A percentile compares a stretch with the other conserved stretches of the same genome.
phyloP scores from a whole-genome alignment of 192 early-diverging fungal species.

The Dissophora ornata region DNA sequence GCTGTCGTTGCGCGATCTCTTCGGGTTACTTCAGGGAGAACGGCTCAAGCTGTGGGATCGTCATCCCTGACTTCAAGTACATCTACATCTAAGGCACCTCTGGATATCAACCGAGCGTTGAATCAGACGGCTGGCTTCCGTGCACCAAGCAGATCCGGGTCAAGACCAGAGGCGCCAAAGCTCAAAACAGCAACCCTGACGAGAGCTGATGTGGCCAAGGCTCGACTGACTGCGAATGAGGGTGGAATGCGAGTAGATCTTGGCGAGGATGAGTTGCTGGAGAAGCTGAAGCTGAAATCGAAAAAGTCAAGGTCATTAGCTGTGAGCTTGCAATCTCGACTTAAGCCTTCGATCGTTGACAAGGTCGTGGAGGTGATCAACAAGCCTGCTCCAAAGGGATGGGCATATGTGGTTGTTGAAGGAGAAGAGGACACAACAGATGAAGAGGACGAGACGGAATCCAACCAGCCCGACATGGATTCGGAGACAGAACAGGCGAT shows the following conservation, averaged over 20 bases:
- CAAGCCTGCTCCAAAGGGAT: slow-evolving; percentile 57
- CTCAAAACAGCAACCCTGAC: slow-evolving; percentile 49
- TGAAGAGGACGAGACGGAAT: slow-evolving; percentile 34
- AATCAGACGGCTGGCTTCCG: slow-evolving; percentile 31
- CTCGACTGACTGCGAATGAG: slow-evolving; percentile 15
- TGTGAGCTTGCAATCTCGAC: slow-evolving; percentile 27
- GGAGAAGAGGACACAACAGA: slow-evolving; percentile 55
- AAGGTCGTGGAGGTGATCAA: slow-evolving; percentile 40
- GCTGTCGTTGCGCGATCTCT: slow-evolving; percentile 14
- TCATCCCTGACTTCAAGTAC: not conserved
- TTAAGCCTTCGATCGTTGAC: slow-evolving; percentile 43
- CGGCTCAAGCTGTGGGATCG: not conserved
- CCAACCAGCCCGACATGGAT: not conserved
- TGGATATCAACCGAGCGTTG: not conserved
- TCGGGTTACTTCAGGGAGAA: slow-evolving; percentile 16
- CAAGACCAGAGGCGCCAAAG: slow-evolving; percentile 25
- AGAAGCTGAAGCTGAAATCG: slow-evolving; percentile 38
- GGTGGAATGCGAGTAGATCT: not conserved
- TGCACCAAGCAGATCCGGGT: not conserved
- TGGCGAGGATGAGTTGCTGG: slow-evolving; percentile 25
- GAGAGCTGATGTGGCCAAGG: slow-evolving; percentile 35
- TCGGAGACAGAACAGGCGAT: not conserved
- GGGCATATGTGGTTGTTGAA: slow-evolving; percentile 56
- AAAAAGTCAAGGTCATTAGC: slow-evolving; percentile 42
- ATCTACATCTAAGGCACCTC: not conserved